These are phyloP conservation scores for Aspergillus funiculosus DNA, from an alignment of 495 filamentous ascomycete species.

Conservation along the genomic window DNA sequence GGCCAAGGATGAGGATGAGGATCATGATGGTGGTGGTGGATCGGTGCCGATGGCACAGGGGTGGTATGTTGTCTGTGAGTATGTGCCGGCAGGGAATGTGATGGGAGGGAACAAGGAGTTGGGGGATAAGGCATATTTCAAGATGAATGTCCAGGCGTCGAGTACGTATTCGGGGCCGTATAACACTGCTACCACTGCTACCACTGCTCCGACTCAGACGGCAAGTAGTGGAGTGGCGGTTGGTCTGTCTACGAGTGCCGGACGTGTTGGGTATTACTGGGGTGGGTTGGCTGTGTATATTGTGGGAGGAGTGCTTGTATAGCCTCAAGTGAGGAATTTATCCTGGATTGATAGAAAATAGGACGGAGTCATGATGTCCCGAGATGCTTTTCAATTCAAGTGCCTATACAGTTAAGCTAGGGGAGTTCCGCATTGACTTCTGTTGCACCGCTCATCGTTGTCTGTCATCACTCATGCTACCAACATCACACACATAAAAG, in stretches of 20 bases:
- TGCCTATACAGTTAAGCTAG: too few species aligned
- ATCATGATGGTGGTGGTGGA: conserved; percentile 8
- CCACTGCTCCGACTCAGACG: too few species aligned
- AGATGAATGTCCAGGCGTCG: conserved; percentile 34
- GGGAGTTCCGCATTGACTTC: conserved; percentile 1
- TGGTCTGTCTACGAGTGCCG: not conserved
- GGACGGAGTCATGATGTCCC: too few species aligned
- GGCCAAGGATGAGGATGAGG: conserved; percentile 2
- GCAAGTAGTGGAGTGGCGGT: not conserved
- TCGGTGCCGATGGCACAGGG: conserved; percentile 37
- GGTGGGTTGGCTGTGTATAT: conserved; percentile 6
- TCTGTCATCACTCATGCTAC: conserved; percentile 30
- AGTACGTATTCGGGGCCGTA: conserved; percentile 16
- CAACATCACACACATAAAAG: conserved; percentile 21
- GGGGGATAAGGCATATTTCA: conserved; percentile 44
- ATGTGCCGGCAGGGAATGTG: conserved; percentile 69
- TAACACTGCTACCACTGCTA: conserved; percentile 12
- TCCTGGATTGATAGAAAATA: too few species aligned
- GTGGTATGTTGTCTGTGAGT: conserved; percentile 80
- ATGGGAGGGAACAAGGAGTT: conserved; percentile 36
- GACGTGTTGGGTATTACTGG: not conserved
- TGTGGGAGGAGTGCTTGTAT: too few species aligned
- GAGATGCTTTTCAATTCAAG: too few species aligned
- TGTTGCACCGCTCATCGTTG: conserved; percentile 20
- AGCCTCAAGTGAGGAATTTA: too few species aligned